Conservation (phyloP, 164 flowering plant species). For the Stephania cephalantha region DNA sequence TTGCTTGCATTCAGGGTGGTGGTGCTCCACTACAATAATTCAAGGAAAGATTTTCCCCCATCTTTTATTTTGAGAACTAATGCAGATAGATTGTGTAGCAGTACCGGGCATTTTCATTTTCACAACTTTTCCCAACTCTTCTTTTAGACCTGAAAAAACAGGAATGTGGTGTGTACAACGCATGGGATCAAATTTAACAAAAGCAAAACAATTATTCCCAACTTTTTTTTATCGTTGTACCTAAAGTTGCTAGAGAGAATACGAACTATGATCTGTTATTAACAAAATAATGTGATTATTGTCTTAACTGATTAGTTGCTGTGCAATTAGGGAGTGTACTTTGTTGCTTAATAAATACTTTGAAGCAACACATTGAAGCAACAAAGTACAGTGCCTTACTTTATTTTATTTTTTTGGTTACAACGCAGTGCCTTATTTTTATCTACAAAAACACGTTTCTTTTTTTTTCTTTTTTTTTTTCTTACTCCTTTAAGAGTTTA, state of each 20-base stretch:
- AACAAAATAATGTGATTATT: too few relatives aligned
- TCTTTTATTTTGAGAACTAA: not conserved
- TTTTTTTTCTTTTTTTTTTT: not conserved
- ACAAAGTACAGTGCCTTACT: not conserved
- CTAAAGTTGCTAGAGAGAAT: too few relatives aligned
- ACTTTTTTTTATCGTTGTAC: not conserved
- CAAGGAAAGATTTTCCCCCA: not conserved
- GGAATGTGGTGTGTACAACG: not conserved
- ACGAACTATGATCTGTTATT: not conserved
- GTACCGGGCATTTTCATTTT: too few relatives aligned
- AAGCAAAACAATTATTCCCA: not conserved
- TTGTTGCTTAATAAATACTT: not conserved
- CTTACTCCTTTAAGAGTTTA: not conserved
- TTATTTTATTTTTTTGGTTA: too few relatives aligned
- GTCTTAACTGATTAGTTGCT: too few relatives aligned
- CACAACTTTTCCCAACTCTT: not conserved
- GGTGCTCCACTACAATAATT: constrained; percentile 2
- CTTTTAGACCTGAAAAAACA: not conserved
- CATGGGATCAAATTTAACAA: not conserved
- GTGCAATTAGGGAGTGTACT: not conserved
- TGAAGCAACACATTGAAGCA: not conserved
- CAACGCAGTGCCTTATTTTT: too few relatives aligned
- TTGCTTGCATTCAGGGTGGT: not conserved
- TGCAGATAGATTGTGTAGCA: not conserved
- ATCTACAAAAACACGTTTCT: too few relatives aligned